Percentiles rank a stretch among this genome's conserved stretches.
These are phyloP conservation scores for Graphiopsis chlorocephala DNA, from an alignment of 2,329 filamentous ascomycete genomes.

Conservation along the genomic window DNA sequence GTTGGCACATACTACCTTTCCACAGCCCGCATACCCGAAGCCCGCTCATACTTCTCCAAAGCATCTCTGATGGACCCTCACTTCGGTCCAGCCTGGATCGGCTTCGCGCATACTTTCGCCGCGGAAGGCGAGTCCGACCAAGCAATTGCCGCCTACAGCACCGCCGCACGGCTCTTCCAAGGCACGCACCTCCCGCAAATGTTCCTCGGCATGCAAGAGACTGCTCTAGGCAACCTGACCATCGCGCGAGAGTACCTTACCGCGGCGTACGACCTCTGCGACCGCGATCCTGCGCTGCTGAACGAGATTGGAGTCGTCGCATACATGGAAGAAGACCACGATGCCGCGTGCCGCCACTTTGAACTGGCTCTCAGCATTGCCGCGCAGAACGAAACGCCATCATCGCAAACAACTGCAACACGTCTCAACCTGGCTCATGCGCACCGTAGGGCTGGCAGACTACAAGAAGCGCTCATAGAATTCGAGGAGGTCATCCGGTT, in stretches of 20 bases:
- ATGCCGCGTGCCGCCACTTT: constrained; percentile 75
- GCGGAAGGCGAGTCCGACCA: constrained; percentile 98
- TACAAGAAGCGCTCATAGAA: constrained; percentile 69
- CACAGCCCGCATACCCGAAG: constrained; percentile 86
- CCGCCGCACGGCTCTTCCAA: constrained; percentile 90
- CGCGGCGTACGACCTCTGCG: constrained; percentile 79
- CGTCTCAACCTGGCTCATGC: constrained; percentile 89
- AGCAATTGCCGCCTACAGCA: constrained; percentile 95
- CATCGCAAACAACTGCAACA: constrained; percentile 77
- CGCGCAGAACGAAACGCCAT: constrained; percentile 69
- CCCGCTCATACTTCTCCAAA: constrained; percentile 93
- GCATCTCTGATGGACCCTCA: constrained; percentile 96
- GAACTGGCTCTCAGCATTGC: constrained; percentile 73
- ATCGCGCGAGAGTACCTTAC: constrained; percentile 92
- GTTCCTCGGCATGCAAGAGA: constrained; percentile 97
- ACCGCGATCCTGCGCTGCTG: constrained; percentile 81
- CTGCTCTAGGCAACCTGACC: constrained; percentile 90
- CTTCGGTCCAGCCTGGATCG: constrained; percentile 97
- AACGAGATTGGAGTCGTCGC: constrained; percentile 97
- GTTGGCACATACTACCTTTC: constrained; percentile 93
- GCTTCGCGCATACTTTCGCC: constrained; percentile 96
- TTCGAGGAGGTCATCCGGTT: constrained; percentile 86
- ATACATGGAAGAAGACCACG: constrained; percentile 81
- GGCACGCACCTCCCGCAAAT: constrained; percentile 94
- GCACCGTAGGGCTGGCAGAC: constrained; percentile 67